Conservation (phyloP, 2,329 filamentous ascomycete species). For the Nothophaeocryptopus gaeumannii region DNA sequence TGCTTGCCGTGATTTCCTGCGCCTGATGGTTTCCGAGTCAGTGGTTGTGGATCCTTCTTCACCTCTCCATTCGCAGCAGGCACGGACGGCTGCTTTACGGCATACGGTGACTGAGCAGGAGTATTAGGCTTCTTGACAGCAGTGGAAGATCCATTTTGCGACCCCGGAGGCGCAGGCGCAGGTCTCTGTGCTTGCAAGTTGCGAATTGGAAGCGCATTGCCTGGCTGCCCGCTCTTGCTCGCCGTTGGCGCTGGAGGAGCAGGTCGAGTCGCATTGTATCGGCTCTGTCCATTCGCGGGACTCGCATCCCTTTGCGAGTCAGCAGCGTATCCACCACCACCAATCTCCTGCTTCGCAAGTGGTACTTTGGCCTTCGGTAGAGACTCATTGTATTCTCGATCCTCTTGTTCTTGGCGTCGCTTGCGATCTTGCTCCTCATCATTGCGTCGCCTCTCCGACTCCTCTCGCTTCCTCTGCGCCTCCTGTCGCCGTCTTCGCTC, state of each 20-base stretch:
- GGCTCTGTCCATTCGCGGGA: constrained; percentile 50
- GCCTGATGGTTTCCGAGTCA: constrained; percentile 32
- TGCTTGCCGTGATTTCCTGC: constrained; percentile 27
- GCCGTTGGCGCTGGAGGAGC: constrained; percentile 56
- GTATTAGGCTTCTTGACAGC: constrained; percentile 26
- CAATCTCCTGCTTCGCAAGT: constrained; percentile 85
- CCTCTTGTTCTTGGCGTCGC: constrained; percentile 67
- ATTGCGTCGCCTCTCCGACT: constrained; percentile 42
- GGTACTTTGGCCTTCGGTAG: constrained; percentile 78
- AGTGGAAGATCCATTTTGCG: constrained; percentile 28
- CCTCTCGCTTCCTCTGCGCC: constrained; percentile 38
- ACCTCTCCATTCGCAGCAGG: constrained; percentile 25
- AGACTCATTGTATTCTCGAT: constrained; percentile 75
- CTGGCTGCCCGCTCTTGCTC: constrained; percentile 28
- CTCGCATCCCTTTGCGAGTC: constrained; percentile 40
- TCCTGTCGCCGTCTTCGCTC: constrained; percentile 38
- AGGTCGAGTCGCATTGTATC: constrained; percentile 82
- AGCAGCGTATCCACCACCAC: constrained; percentile 61
- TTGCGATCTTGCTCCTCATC: constrained; percentile 47
- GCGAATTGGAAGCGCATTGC: constrained; percentile 38
- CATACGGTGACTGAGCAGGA: constrained; percentile 30
- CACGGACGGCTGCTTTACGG: constrained; percentile 29
- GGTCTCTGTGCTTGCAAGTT: constrained; percentile 66
- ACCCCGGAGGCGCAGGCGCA: constrained; percentile 33
- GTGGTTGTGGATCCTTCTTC: constrained; percentile 25